Conservation (phyloP, 768 basidiomycete genomes). For the Mycena belliarum region DNA sequence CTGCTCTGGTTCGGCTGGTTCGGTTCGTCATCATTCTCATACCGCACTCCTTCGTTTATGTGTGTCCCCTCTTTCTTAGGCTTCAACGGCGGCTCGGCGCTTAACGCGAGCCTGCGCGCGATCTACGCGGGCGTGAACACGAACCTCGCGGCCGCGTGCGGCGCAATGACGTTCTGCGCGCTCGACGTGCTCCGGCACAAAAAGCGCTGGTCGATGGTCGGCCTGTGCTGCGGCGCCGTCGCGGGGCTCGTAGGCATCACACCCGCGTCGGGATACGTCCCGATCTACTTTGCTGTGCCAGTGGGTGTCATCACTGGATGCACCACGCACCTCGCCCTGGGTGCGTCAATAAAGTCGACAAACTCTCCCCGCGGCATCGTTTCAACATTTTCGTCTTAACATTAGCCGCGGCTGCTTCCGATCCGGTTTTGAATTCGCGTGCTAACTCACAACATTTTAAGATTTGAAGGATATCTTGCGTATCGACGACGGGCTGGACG, state of each 20-base stretch:
- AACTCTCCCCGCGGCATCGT: too few relatives aligned
- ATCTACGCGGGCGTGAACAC: constrained; percentile 9
- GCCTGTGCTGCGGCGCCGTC: constrained; percentile 9
- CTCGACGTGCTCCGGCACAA: constrained; percentile 6
- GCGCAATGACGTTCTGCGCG: constrained; percentile 5
- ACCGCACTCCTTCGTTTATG: neutral
- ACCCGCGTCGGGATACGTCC: constrained; percentile 4
- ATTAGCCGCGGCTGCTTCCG: neutral
- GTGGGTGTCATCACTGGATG: constrained; percentile 2
- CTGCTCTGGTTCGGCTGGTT: constrained; percentile 13
- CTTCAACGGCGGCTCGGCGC: constrained; percentile 11
- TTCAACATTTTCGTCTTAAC: too few relatives aligned
- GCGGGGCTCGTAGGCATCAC: constrained; percentile 12
- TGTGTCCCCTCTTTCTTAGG: neutral
- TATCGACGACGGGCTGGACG: constrained; percentile 10
- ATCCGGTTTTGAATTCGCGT: neutral
- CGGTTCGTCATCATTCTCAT: neutral
- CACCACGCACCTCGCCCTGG: constrained; percentile 6
- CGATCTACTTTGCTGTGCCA: constrained; percentile 10
- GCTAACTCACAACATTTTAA: neutral
- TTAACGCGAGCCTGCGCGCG: constrained; percentile 6
- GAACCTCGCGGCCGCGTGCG: constrained; percentile 4
- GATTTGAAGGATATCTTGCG: constrained; percentile 5
- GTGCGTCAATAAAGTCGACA: too few relatives aligned
- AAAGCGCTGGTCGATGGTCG: constrained; percentile 12